A percentile compares a stretch with the other conserved stretches of the same genome.
These are phyloP conservation scores for Kernera saxatilis DNA, from an alignment of 345 rosid species.

Conservation along the genomic window DNA sequence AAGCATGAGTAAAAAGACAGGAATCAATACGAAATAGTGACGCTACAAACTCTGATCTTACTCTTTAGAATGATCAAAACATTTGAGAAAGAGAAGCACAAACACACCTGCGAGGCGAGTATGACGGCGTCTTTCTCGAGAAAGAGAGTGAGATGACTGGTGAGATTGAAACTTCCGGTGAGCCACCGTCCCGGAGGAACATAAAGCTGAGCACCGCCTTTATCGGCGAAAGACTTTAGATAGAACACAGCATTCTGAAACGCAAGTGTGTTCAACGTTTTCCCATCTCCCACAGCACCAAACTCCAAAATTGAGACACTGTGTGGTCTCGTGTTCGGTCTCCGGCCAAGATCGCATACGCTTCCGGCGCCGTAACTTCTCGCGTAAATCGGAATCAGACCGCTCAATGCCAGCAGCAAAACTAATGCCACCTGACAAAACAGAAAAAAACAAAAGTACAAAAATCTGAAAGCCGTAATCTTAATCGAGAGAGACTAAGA, in stretches of 20 bases:
- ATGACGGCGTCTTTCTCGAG: constrained; percentile 44
- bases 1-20: not conserved
- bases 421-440: constrained; percentile 17
- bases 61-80: not conserved
- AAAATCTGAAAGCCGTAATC: too few species aligned
- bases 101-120: constrained; percentile 43
- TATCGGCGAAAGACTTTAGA: constrained; percentile 41
- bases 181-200: constrained; percentile 51
- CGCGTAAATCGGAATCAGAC: constrained; percentile 9
- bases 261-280: constrained; percentile 49
- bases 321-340: constrained; percentile 30
- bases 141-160: constrained; percentile 50
- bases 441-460: not conserved
- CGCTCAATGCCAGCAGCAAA: constrained; percentile 19
- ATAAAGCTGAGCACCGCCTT: constrained; percentile 52
- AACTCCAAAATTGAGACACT: constrained; percentile 43
- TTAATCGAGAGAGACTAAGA: not conserved
- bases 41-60: not conserved
- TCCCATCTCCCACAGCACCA: constrained; percentile 49
- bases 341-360: constrained; percentile 17
- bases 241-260: constrained; percentile 43
- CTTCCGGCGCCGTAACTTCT: not conserved
- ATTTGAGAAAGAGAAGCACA: not conserved
- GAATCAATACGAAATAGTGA: not conserved
- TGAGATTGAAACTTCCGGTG: constrained; percentile 47